These are phyloP conservation scores for Cystobasidium sp. DNA, from an alignment of 1,284 basidiomycete species.

Conservation along the genomic window DNA sequence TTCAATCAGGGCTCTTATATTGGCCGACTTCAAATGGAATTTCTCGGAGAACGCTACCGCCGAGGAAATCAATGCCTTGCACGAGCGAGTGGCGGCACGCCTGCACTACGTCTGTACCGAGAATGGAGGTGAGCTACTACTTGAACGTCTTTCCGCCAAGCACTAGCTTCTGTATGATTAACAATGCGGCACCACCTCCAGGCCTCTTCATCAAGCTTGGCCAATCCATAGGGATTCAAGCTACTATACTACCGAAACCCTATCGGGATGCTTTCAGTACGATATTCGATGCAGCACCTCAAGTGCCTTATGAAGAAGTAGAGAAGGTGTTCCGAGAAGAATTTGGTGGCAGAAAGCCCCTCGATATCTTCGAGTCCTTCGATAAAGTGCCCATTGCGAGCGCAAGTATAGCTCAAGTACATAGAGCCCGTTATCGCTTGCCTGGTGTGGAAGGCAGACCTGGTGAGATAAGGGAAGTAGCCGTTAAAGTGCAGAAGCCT, in stretches of 20 bases:
- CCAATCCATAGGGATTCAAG: slow-evolving; percentile 74
- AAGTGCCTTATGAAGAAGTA: slow-evolving; percentile 73
- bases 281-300: slow-evolving; percentile 83
- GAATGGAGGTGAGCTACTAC: slow-evolving; percentile 68
- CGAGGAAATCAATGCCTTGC: slow-evolving; percentile 73
- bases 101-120: slow-evolving; percentile 71
- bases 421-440: slow-evolving; percentile 70
- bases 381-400: slow-evolving; percentile 75
- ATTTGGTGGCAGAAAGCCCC: slow-evolving; percentile 66
- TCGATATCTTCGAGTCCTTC: slow-evolving; percentile 76
- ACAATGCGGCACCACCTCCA: slow-evolving; percentile 63
- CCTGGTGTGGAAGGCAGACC: slow-evolving; percentile 55
- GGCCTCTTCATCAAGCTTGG: slow-evolving; percentile 90
- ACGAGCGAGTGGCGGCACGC: slow-evolving; percentile 77
- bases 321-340: slow-evolving; percentile 72
- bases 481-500: slow-evolving; percentile 90
- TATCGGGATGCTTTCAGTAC: slow-evolving; percentile 71
- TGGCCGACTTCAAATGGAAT: slow-evolving; percentile 78
- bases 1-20: slow-evolving; percentile 4
- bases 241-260: slow-evolving; percentile 76
- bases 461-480: slow-evolving; percentile 65
- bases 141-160: background rate
- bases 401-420: slow-evolving; percentile 87
- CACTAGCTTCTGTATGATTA: slow-evolving; percentile 53
- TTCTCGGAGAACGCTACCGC: slow-evolving; percentile 66